Conservation (phyloP, 257 asterid species). For the Solanum commersonii region DNA sequence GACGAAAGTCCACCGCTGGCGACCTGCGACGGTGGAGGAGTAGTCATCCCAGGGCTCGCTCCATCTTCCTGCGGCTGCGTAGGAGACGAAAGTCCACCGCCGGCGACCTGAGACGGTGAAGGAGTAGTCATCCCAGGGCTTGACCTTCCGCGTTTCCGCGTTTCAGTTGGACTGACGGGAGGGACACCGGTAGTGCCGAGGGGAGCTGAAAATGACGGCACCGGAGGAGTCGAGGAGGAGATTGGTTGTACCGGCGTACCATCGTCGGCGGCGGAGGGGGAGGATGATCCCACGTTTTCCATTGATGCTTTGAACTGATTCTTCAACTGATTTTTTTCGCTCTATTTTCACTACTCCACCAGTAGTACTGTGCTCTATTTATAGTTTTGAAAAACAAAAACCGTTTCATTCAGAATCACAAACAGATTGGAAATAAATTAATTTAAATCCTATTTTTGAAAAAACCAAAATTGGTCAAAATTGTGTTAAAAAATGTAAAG, state of each 20-base stretch:
- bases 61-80: too few relatives aligned
- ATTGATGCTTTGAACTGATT: neutral
- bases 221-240: neutral
- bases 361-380: neutral
- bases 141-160: slow-evolving; percentile 3
- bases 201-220: neutral
- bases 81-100: too few relatives aligned
- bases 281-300: slow-evolving; percentile 2
- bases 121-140: neutral
- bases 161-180: neutral
- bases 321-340: neutral
- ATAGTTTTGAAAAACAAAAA: neutral
- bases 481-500: neutral
- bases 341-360: neutral
- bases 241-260: neutral
- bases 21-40: neutral
- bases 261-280: neutral
- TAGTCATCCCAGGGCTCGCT: neutral
- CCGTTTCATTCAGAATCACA: neutral
- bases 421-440: neutral
- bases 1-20: neutral
- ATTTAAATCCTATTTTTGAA: neutral
- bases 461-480: neutral
- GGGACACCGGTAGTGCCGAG: neutral
- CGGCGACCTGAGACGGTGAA: too few relatives aligned